phyloP scores from a whole-genome alignment of 2,329 filamentous ascomycete genomes.

The Epichloe hybrida region DNA sequence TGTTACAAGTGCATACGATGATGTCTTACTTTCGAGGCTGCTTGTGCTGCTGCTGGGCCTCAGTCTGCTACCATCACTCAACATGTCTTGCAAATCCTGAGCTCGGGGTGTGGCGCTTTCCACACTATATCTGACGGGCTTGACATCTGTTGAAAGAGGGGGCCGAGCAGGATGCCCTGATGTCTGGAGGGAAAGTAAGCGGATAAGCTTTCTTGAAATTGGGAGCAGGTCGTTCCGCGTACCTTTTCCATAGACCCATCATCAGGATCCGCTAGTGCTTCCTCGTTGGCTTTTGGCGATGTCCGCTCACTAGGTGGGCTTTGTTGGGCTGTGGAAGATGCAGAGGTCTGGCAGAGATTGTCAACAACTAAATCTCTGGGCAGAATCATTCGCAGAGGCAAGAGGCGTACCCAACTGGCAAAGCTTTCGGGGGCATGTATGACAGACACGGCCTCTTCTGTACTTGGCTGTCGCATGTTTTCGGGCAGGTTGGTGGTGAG shows the following conservation, averaged over 20 bases:
- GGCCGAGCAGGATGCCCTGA: conserved; percentile 41
- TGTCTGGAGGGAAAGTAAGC: conserved; percentile 5
- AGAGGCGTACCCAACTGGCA: conserved; percentile 54
- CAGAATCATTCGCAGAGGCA: no score
- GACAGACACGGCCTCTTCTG: conserved; percentile 74
- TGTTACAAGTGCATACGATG: not conserved
- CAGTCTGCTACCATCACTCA: conserved; percentile 37
- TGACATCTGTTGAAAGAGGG: conserved; percentile 62
- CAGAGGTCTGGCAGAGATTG: conserved; percentile 24
- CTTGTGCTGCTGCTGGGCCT: conserved; percentile 57
- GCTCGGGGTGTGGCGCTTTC: conserved; percentile 68
- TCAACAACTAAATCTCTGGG: not conserved
- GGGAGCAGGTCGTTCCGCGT: not conserved
- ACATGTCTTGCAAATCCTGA: conserved; percentile 66
- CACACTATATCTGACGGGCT: conserved; percentile 48
- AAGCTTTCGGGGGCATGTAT: conserved; percentile 85
- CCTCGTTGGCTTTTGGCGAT: conserved; percentile 26
- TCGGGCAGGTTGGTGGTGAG: conserved; percentile 44
- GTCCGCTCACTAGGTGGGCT: conserved; percentile 21
- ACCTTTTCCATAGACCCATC: conserved; percentile 14
- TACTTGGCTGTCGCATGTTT: conserved; percentile 42
- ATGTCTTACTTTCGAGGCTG: conserved; percentile 60
- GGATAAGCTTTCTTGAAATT: not conserved
- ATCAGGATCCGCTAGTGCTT: conserved; percentile 15
- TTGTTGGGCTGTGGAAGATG: conserved; percentile 23